Conservation (phyloP, 2,329 filamentous ascomycete species). For the Exutisphaerella laricina region DNA sequence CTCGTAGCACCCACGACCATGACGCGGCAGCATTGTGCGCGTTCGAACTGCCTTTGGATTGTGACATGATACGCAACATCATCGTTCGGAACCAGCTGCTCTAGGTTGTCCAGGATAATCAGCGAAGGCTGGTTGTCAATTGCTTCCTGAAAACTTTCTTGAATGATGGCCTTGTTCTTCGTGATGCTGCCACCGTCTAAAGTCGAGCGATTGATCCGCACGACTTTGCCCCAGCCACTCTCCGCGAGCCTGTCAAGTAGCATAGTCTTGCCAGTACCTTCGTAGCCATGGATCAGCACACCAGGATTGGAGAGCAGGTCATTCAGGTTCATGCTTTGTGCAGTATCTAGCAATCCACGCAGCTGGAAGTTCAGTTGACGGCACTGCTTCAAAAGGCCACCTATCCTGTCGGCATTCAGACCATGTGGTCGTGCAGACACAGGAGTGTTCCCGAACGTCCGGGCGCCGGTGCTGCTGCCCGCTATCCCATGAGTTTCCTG, state of each 20-base stretch:
- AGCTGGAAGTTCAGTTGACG: constrained; percentile 63
- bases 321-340: constrained; percentile 4
- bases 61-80: constrained; percentile 38
- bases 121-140: constrained; percentile 65
- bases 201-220: constrained; percentile 51
- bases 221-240: constrained; percentile 63
- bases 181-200: constrained; percentile 34
- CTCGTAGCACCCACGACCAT: constrained; percentile 72
- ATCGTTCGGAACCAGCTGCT: constrained; percentile 59
- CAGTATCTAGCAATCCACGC: constrained; percentile 22
- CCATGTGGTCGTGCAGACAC: neutral
- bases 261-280: constrained; percentile 78
- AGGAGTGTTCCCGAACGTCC: neutral
- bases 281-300: constrained; percentile 72
- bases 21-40: constrained; percentile 52
- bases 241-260: constrained; percentile 62
- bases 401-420: constrained; percentile 50
- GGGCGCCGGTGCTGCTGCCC: neutral
- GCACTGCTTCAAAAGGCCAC: constrained; percentile 62
- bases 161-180: constrained; percentile 49
- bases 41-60: constrained; percentile 52
- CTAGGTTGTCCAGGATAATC: constrained; percentile 72
- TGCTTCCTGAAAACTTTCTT: constrained; percentile 65
- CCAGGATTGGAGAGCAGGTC: constrained; percentile 37
- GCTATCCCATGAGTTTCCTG: neutral